A percentile compares a stretch with the other conserved stretches of the same genome.
phyloP scores from a whole-genome alignment of 768 basidiomycete genomes.

The Porpolomopsis calyptriformis region DNA sequence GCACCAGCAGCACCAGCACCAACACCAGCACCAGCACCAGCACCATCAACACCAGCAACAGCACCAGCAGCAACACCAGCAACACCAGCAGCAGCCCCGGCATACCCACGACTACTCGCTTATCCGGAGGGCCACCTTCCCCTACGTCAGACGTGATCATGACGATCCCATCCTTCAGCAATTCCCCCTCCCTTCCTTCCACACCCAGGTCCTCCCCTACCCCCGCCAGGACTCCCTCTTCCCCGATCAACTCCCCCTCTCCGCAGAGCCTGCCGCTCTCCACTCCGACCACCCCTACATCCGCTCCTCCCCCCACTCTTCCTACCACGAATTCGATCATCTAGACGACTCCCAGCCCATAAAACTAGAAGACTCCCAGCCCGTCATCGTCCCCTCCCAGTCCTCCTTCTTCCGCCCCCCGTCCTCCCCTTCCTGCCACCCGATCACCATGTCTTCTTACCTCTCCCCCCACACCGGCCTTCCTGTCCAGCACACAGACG shows the following conservation, averaged over 20 bases:
- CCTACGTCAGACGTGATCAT: slow-evolving; percentile 66
- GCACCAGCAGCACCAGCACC: slow-evolving; percentile 22
- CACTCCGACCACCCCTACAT: slow-evolving; percentile 29
- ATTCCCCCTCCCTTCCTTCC: slow-evolving; percentile 31
- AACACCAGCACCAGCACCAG: slow-evolving; percentile 21
- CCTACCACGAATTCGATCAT: slow-evolving; percentile 36
- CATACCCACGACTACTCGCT: slow-evolving; percentile 36
- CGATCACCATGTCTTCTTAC: slow-evolving; percentile 27
- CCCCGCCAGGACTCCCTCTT: slow-evolving; percentile 29
- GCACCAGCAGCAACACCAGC: slow-evolving; percentile 22
- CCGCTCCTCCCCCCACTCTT: slow-evolving; percentile 31
- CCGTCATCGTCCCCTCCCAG: slow-evolving; percentile 58
- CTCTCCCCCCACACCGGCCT: slow-evolving; percentile 38
- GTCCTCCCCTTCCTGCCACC: slow-evolving; percentile 21
- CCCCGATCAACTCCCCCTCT: slow-evolving; percentile 19
- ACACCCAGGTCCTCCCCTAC: slow-evolving; percentile 22
- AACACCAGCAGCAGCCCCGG: slow-evolving; percentile 21
- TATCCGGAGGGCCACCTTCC: slow-evolving; percentile 62
- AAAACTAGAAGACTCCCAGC: slow-evolving; percentile 56
- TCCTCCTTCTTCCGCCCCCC: slow-evolving; percentile 36
- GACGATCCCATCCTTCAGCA: slow-evolving; percentile 34
- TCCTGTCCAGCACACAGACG: slow-evolving; percentile 80
- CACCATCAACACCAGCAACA: slow-evolving; percentile 15
- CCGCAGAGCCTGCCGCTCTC: slow-evolving; percentile 21
- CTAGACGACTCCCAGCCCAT: slow-evolving; percentile 31